Evolutionary conservation across 2,329 filamentous ascomycete species (phyloP), one percentile per base, ranked within the genome.

Genomic region (Rutstroemia sp.): DNA sequence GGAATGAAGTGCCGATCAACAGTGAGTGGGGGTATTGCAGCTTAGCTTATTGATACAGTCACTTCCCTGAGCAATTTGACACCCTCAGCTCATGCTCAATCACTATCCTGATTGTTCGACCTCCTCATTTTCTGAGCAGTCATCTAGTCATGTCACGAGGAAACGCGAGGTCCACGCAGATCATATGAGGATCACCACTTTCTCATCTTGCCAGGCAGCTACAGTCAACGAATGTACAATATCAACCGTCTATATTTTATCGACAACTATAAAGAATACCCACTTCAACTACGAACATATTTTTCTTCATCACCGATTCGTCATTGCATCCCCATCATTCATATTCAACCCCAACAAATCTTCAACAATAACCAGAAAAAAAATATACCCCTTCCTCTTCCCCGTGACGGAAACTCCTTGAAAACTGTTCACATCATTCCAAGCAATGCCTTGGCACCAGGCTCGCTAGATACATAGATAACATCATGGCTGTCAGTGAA

Each of bases 391-490:
- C 25, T 7, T 27, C 25, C 19, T 17, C n/a, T 14, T 42, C 1
- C n/a, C 39, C 14, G n/a, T 10, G 39, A 19, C 39, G 39, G 17
- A 42, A n/a, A 7, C 14, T 42, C 9, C n/a, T 3, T 14, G 9
- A 19, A 42, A 42, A 34, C 9, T 34, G 30, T 12, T 42, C 39
- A 42, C 39, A 25, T 3, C 61, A 67, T 65, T 2, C 57, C 64
- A 47, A 96, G 72, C 51, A 96, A 76, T 16, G 88, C 90, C 63
- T 78, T 80, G 27, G 92, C 94, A 48, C 89, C 92, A 19, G 88
- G 81, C 81, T 99, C 94, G 73, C 91, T 96, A 71, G 87, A 95
- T 65, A 97, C 87, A 70, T 97, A 97, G 63, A 97, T 85, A 61
- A 95, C 87, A 67, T 96, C 88, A 72, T 99, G 94, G 65, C 84